phyloP scores from a whole-genome alignment of 352 stramenopile genomes.

The Globisporangium parvum region DNA sequence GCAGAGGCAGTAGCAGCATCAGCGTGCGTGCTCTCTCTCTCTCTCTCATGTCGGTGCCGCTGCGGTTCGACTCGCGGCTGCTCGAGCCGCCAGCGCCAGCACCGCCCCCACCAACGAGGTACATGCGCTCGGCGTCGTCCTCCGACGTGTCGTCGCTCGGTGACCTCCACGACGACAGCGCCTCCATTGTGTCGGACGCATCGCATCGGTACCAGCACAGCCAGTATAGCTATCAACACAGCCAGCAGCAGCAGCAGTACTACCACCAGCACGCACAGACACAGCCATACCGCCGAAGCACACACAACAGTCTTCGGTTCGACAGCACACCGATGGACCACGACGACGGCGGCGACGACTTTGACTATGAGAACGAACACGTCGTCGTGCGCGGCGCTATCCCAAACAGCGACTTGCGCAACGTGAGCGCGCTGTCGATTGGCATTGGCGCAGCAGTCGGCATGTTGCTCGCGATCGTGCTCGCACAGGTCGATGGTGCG shows the following conservation, averaged over 20 bases:
- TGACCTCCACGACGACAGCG: slow-evolving; percentile 12
- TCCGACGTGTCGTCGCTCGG: slow-evolving; percentile 14
- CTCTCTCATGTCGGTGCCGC: no score
- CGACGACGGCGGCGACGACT: neutral
- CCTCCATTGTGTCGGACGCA: neutral
- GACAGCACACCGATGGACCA: no score
- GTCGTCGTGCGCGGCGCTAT: slow-evolving; percentile 10
- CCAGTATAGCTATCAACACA: no score
- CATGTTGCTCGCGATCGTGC: slow-evolving; percentile 17
- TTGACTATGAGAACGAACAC: no score
- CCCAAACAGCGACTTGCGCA: slow-evolving; percentile 8
- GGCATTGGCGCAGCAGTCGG: slow-evolving; percentile 19
- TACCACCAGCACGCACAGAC: neutral
- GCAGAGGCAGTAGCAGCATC: no score
- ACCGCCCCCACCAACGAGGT: no score
- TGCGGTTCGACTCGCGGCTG: no score
- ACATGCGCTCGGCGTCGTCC: slow-evolving; percentile 7
- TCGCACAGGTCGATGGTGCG: slow-evolving; percentile 17
- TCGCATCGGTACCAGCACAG: no score
- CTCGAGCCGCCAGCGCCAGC: no score
- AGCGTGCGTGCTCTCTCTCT: no score
- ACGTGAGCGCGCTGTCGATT: slow-evolving; percentile 18
- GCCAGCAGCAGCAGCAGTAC: no score
- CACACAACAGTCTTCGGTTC: neutral
- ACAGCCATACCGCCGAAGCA: neutral